phyloP scores from a whole-genome alignment of 768 basidiomycete genomes.

The Amanita rubescens region DNA sequence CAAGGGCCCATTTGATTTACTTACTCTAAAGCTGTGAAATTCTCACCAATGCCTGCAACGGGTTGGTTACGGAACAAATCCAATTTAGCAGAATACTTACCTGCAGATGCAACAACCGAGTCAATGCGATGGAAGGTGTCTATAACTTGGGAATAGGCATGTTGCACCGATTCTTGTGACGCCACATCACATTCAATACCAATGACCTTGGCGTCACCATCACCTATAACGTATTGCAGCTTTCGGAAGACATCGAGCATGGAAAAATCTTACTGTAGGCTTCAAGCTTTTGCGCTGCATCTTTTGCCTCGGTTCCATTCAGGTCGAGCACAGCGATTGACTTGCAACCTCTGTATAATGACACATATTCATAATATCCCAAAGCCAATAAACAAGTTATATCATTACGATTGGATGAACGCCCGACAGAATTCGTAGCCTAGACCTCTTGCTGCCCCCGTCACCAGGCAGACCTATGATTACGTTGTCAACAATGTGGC shows the following conservation, averaged over 20 bases:
- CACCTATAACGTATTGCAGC: slow-evolving; percentile 44
- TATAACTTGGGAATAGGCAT: slow-evolving; percentile 59
- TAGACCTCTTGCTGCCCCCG: slow-evolving; percentile 87
- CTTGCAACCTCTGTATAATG: slow-evolving; percentile 60
- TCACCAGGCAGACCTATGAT: slow-evolving; percentile 78
- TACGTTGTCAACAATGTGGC: slow-evolving; percentile 2
- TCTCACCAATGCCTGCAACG: slow-evolving; percentile 71
- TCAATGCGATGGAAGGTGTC: slow-evolving; percentile 66
- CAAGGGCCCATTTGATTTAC: slow-evolving; percentile 14
- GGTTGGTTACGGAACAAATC: background rate
- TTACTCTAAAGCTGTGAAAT: slow-evolving; percentile 81
- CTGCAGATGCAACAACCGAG: slow-evolving; percentile 83
- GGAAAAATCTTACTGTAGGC: slow-evolving; percentile 6
- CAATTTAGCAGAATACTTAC: slow-evolving; percentile 25
- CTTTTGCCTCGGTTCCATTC: slow-evolving; percentile 56
- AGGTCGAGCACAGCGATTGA: slow-evolving; percentile 78
- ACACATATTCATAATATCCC: background rate
- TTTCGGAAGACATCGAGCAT: slow-evolving; percentile 23
- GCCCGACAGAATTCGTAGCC: slow-evolving; percentile 89
- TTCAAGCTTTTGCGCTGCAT: slow-evolving; percentile 61
- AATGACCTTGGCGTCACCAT: slow-evolving; percentile 53
- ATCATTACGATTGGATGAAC: slow-evolving; percentile 68
- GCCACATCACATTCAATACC: slow-evolving; percentile 87
- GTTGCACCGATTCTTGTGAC: slow-evolving; percentile 70
- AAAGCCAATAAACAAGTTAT: slow-evolving; percentile 2